Conservation (phyloP, 345 rosid species). For the Melastoma malabathricum region DNA sequence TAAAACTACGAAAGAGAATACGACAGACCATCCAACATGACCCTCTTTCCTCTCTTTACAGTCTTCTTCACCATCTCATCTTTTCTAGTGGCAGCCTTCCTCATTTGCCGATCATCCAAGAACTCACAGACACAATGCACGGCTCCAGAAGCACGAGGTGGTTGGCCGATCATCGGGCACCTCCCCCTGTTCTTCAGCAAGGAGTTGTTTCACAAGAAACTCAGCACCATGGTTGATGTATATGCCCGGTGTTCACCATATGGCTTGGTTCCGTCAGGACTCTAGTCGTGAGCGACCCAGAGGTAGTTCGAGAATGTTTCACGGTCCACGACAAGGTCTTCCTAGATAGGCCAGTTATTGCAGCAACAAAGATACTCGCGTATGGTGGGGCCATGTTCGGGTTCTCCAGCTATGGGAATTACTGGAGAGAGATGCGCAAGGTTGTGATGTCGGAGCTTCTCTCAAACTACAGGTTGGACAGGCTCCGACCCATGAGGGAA, state of each 20-base stretch:
- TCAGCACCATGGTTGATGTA: constrained; percentile 23
- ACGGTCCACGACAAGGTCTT: constrained; percentile 20
- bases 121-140: constrained; percentile 6
- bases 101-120: no score
- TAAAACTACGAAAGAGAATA: no score
- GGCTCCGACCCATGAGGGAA: constrained; percentile 12
- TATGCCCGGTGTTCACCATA: constrained; percentile 28
- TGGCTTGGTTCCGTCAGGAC: constrained; percentile 18
- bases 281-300: constrained; percentile 15
- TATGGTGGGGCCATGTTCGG: constrained; percentile 15
- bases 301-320: constrained; percentile 20
- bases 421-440: constrained; percentile 27
- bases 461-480: constrained; percentile 9
- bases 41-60: no score
- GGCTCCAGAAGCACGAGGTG: constrained; percentile 1
- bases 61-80: no score
- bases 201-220: constrained; percentile 16
- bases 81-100: no score
- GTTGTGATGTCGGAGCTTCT: constrained; percentile 16
- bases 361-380: constrained; percentile 13
- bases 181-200: constrained; percentile 10
- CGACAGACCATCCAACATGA: no score
- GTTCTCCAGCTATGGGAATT: constrained; percentile 15
- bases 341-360: constrained; percentile 16
- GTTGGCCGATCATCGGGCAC: constrained; percentile 36